A percentile compares a stretch with the other conserved stretches of the same genome.
Conservation (phyloP, 805 yeast species). For the Starmerella cellae region DNA sequence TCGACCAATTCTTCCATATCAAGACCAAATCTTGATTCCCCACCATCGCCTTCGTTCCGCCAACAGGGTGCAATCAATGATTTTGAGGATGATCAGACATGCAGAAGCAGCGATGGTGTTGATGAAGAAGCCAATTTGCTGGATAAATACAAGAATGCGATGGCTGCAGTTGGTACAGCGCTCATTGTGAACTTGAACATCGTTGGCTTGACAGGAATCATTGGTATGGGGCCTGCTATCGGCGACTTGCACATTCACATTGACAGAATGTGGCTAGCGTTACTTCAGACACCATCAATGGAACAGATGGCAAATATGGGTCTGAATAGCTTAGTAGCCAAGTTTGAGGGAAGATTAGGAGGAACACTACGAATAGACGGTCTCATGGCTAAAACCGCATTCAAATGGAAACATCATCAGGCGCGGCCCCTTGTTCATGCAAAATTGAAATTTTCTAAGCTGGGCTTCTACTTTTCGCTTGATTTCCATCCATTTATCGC, state of each 20-base stretch:
- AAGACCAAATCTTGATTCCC: background rate
- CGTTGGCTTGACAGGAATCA: constrained; percentile 37
- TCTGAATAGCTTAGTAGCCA: constrained; percentile 37
- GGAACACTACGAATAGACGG: constrained; percentile 45
- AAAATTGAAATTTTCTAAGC: constrained; percentile 40
- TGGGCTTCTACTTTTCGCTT: constrained; percentile 53
- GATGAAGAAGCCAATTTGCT: constrained; percentile 19
- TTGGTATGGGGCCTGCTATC: constrained; percentile 73
- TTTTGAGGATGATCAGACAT: constrained; percentile 22
- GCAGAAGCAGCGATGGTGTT: background rate
- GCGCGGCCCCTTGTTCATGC: constrained; percentile 57
- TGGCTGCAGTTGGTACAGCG: constrained; percentile 55
- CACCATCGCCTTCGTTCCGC: background rate
- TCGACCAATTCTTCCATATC: constrained; percentile 6
- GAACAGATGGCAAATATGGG: constrained; percentile 59
- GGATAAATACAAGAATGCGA: constrained; percentile 40
- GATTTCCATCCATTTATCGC: constrained; percentile 80
- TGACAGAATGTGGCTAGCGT: constrained; percentile 53
- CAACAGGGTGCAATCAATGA: background rate
- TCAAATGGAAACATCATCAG: constrained; percentile 50
- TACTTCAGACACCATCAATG: constrained; percentile 54
- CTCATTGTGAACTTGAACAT: constrained; percentile 55
- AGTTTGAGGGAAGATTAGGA: constrained; percentile 66
- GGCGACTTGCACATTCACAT: constrained; percentile 49
- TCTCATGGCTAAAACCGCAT: constrained; percentile 46